Percentiles rank a stretch among this genome's conserved stretches.
These are phyloP conservation scores for Dacryopinax primogenitus DNA, from an alignment of 768 basidiomycete species.

Conservation along the genomic window DNA sequence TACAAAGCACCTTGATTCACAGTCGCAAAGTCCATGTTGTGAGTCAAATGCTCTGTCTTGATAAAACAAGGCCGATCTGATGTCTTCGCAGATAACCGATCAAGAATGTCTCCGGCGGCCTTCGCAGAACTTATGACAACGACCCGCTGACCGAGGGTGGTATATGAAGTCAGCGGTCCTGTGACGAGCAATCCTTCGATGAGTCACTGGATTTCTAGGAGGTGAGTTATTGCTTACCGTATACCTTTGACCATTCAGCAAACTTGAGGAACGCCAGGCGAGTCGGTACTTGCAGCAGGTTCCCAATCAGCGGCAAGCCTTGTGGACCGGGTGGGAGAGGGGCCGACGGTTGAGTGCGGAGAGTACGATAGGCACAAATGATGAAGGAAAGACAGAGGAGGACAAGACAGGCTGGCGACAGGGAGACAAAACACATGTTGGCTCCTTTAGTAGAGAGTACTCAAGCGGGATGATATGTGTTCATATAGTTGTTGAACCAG, in stretches of 20 bases:
- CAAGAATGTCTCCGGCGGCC: not conserved
- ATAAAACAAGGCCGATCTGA: not conserved
- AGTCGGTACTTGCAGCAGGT: slow-evolving; percentile 40
- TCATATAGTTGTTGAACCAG: too few species aligned
- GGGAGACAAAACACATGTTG: too few species aligned
- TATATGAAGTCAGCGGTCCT: not conserved
- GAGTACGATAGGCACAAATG: too few species aligned
- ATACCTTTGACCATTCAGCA: slow-evolving; percentile 40
- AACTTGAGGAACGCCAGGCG: slow-evolving; percentile 42
- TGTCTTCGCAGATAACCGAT: not conserved
- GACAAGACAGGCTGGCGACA: too few species aligned
- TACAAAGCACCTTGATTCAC: not conserved
- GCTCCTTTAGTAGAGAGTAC: too few species aligned
- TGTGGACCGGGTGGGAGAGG: slow-evolving; percentile 40
- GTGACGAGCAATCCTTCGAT: not conserved
- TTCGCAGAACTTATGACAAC: not conserved
- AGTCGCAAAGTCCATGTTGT: not conserved
- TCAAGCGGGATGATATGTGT: too few species aligned
- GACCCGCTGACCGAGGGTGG: not conserved
- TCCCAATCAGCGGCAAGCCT: slow-evolving; percentile 43
- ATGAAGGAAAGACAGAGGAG: too few species aligned
- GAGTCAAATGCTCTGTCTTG: not conserved
- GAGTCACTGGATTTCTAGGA: too few species aligned
- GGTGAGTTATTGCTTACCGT: slow-evolving; percentile 27
- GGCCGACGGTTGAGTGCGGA: not conserved